These are phyloP conservation scores for Moricandia arvensis DNA, from an alignment of 345 rosid genomes.

Conservation along the genomic window DNA sequence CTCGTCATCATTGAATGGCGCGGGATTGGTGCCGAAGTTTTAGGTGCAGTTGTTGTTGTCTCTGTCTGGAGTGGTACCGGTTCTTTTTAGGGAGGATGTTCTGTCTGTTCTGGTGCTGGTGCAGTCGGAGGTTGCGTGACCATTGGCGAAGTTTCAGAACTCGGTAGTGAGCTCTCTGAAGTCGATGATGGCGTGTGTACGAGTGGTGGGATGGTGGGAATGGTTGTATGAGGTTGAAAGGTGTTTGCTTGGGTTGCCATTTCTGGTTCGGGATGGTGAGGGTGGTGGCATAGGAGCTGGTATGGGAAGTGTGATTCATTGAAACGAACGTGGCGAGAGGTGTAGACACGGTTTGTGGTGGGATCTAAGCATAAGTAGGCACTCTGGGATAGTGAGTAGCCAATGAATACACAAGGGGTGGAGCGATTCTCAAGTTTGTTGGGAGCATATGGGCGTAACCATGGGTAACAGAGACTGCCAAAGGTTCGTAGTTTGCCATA, in stretches of 20 bases:
- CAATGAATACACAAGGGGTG: not conserved
- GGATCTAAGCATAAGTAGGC: not conserved
- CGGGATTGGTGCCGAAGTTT: too few species aligned
- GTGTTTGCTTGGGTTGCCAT: not conserved
- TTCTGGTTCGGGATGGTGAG: not conserved
- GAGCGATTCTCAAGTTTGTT: not conserved
- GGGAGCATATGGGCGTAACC: not conserved
- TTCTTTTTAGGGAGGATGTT: too few species aligned
- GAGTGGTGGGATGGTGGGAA: too few species aligned
- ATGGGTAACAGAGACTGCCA: not conserved
- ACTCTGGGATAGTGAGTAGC: not conserved
- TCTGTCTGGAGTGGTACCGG: too few species aligned
- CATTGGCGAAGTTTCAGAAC: too few species aligned
- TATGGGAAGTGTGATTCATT: not conserved
- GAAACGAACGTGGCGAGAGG: not conserved
- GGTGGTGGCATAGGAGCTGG: not conserved
- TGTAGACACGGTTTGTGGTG: not conserved
- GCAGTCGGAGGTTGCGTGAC: too few species aligned
- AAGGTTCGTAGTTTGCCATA: not conserved
- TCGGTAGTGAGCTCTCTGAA: too few species aligned
- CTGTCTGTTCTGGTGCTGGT: too few species aligned
- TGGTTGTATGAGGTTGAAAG: not conserved
- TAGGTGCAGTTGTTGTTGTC: too few species aligned
- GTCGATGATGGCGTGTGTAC: too few species aligned
- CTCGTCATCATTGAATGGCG: too few species aligned